Evolutionary conservation across 768 basidiomycete genomes (phyloP).

Genomic region (Sutorius australiensis): DNA sequence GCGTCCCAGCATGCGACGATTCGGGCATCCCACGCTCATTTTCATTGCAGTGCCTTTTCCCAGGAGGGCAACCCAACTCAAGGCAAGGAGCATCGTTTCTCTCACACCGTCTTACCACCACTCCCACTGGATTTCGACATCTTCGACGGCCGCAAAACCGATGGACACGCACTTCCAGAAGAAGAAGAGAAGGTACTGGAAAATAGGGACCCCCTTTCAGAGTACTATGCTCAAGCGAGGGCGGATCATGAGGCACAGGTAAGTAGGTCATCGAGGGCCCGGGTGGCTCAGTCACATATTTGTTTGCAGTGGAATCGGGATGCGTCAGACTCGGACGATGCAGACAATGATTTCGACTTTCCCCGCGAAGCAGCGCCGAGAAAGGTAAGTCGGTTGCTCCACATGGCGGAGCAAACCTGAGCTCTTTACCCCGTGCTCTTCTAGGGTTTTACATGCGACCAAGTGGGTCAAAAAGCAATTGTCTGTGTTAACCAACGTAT

Average conservation of each 20-base stretch:
- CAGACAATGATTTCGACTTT: slow-evolving; percentile 20
- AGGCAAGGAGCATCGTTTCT: neutral
- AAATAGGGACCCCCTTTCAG: slow-evolving; percentile 53
- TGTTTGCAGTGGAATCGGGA: slow-evolving; percentile 32
- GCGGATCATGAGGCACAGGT: slow-evolving; percentile 46
- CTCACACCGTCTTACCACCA: slow-evolving; percentile 24
- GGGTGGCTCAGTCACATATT: neutral
- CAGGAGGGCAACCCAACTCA: slow-evolving; percentile 23
- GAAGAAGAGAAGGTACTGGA: slow-evolving; percentile 3
- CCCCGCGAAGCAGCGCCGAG: slow-evolving; percentile 21
- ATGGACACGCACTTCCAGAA: neutral
- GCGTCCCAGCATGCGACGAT: slow-evolving; percentile 18
- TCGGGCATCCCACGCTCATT: slow-evolving; percentile 9
- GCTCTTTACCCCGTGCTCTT: neutral
- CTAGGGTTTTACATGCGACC: slow-evolving; percentile 69
- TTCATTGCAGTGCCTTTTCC: slow-evolving; percentile 35
- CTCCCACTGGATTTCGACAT: slow-evolving; percentile 18
- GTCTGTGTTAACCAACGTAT: slow-evolving; percentile 66
- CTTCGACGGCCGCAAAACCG: neutral
- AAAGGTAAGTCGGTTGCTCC: slow-evolving; percentile 24
- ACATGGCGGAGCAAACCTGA: neutral
- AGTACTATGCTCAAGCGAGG: slow-evolving; percentile 59
- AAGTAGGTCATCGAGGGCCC: slow-evolving; percentile 7
- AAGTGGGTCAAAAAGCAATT: slow-evolving; percentile 33
- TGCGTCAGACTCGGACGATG: slow-evolving; percentile 35